Evolutionary conservation across 495 filamentous ascomycete species (phyloP).

Genomic region (Mytilinidion resinicola): DNA sequence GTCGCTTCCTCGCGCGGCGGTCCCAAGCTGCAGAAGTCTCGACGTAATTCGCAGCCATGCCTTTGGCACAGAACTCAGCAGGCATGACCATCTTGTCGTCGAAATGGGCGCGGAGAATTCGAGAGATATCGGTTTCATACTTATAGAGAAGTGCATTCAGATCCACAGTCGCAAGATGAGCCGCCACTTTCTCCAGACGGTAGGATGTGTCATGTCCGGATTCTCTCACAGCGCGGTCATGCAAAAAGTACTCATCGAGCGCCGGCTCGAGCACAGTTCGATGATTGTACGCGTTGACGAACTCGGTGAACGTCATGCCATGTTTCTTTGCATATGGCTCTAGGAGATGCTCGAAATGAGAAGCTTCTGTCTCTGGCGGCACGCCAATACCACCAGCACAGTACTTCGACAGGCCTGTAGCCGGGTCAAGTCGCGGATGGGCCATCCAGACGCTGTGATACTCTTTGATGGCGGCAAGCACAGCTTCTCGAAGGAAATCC

Average conservation of each 20-base stretch:
- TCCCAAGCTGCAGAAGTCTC: constrained; percentile 87
- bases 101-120: constrained; percentile 75
- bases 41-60: constrained; percentile 52
- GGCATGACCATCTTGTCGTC: constrained; percentile 72
- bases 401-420: constrained; percentile 82
- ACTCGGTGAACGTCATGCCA: constrained; percentile 69
- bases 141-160: constrained; percentile 92
- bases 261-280: constrained; percentile 74
- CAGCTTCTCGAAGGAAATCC: constrained; percentile 71
- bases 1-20: constrained; percentile 70
- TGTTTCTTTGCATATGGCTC: constrained; percentile 82
- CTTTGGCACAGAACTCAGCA: constrained; percentile 60
- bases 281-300: constrained; percentile 80
- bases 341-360: constrained; percentile 81
- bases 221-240: constrained; percentile 89
- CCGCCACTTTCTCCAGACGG: constrained; percentile 79
- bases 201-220: constrained; percentile 97
- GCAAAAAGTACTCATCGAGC: constrained; percentile 88
- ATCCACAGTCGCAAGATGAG: constrained; percentile 86
- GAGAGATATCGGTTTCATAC: constrained; percentile 86
- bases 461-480: constrained; percentile 92
- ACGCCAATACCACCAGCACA: constrained; percentile 84
- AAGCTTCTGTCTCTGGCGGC: constrained; percentile 87
- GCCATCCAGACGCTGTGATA: constrained; percentile 88
- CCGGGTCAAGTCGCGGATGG: constrained; percentile 69